phyloP scores from a whole-genome alignment of 208 protist species.

The Kentomonas sorsogonicus region DNA sequence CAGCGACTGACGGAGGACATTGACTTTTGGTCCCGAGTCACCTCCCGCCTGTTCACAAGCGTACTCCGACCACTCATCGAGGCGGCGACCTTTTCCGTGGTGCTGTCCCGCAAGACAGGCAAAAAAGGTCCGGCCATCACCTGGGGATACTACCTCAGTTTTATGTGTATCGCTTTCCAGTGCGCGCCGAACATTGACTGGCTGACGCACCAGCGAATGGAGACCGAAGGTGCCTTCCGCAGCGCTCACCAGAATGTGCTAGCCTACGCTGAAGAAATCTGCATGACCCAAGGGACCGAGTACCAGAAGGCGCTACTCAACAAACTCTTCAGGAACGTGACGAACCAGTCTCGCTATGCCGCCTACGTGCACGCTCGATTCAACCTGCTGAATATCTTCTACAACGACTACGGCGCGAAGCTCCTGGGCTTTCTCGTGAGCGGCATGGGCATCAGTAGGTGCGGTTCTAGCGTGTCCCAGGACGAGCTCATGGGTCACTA shows the following conservation, averaged over 20 bases:
- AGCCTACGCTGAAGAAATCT: conserved; percentile 57
- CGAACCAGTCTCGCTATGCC: conserved; percentile 38
- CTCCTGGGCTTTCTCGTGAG: conserved; percentile 42
- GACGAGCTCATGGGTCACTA: conserved; percentile 10
- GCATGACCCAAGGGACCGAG: conserved; percentile 31
- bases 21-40: conserved; percentile 25
- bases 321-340: conserved; percentile 31
- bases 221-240: conserved; percentile 40
- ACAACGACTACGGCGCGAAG: conserved; percentile 54
- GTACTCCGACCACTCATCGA: conserved; percentile 52
- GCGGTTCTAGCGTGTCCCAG: background rate
- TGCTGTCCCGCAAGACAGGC: conserved; percentile 25
- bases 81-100: conserved; percentile 40
- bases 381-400: conserved; percentile 39
- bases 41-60: conserved; percentile 29
- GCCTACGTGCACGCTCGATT: conserved; percentile 49
- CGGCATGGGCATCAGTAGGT: conserved; percentile 12
- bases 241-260: conserved; percentile 40
- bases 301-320: conserved; percentile 37
- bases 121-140: conserved; percentile 19
- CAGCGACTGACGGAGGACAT: conserved; percentile 69
- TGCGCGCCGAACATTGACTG: conserved; percentile 39
- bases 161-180: conserved; percentile 18
- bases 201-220: conserved; percentile 37
- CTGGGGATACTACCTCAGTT: conserved; percentile 39